phyloP scores from a whole-genome alignment of 208 protist species.

The Leptomonas pyrrhocoris region DNA sequence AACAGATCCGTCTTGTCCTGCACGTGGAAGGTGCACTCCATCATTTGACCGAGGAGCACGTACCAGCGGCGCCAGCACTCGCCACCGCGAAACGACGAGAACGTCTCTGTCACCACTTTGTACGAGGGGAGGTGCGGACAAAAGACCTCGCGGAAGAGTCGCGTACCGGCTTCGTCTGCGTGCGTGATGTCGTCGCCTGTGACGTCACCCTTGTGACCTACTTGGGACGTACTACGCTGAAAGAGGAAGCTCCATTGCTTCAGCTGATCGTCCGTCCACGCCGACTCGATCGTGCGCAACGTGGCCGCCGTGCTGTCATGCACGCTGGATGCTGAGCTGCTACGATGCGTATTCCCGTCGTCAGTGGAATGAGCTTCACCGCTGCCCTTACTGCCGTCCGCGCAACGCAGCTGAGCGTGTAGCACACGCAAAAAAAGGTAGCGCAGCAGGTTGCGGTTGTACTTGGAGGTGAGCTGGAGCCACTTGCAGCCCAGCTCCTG shows the following conservation, averaged over 20 bases:
- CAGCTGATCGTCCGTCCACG: conserved; percentile 26
- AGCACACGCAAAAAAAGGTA: conserved; percentile 31
- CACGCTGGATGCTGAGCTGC: neutral
- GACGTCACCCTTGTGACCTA: neutral
- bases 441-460: conserved; percentile 30
- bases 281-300: conserved; percentile 14
- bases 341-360: neutral
- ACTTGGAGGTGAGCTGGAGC: conserved; percentile 26
- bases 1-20: conserved; percentile 12
- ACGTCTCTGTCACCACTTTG: conserved; percentile 6
- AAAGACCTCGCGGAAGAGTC: conserved; percentile 10
- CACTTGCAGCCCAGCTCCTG: conserved; percentile 30
- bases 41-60: conserved; percentile 17
- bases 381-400: conserved; percentile 1
- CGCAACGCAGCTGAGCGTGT: conserved; percentile 4
- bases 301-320: conserved; percentile 1
- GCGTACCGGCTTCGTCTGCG: neutral
- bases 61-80: conserved; percentile 38
- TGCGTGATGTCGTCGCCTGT: neutral
- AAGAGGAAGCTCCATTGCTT: conserved; percentile 16
- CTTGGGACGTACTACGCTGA: neutral
- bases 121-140: conserved; percentile 24
- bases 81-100: conserved; percentile 11
- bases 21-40: conserved; percentile 26
- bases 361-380: neutral